Base-by-base conservation (phyloP, 164 flowering plant genomes). In the Warburgia ugandensis region DNA sequence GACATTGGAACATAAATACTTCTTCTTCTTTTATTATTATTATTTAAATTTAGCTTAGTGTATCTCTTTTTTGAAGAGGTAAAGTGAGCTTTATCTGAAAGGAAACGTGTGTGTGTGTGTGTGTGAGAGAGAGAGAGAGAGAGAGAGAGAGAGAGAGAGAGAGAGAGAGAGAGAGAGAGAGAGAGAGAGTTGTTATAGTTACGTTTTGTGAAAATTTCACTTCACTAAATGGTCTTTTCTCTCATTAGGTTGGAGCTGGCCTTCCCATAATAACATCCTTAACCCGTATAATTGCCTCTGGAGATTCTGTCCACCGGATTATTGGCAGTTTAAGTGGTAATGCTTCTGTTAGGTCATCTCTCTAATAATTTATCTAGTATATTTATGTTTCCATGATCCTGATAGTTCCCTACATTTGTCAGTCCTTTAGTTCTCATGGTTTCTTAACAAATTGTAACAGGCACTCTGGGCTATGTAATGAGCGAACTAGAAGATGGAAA, bases 381-480 rank as follows among this genome's bases (percentile, higher is more conserved):
- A n/a, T n/a, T n/a, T n/a, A n/a, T n/a, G n/a, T n/a, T 26, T 7
- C 11, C 14, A 19, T 43, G 3, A 5, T 7, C 23, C 2, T 19
- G 10, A 12, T 22, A 43, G 29, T 7, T 20, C 1, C 11, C 46
- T 19, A 43, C 4, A 19, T 19, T n/a, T n/a, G n/a, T n/a, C n/a
- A n/a, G n/a, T n/a, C n/a, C n/a, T n/a, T n/a, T n/a, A n/a, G n/a
- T 51, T n/a, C 23, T 48, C 21, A 10, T 0, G 10, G 16, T 4
- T 52, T 4, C 17, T 12, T 38, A 21, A 5, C 63, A 33, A 58
- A 11, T 14, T 70, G 33, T 54, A 17, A 25, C 31, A 90, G 97
- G 96, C 44, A 84, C 97, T n/a, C 59, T 90, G 56, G 97, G 94
- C 7, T 86, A 80, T 76, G 91, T 90, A 17, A 84, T 90, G 97